Base-by-base conservation (phyloP, 345 rosid species). In the Rhodamnia rubescens region DNA sequence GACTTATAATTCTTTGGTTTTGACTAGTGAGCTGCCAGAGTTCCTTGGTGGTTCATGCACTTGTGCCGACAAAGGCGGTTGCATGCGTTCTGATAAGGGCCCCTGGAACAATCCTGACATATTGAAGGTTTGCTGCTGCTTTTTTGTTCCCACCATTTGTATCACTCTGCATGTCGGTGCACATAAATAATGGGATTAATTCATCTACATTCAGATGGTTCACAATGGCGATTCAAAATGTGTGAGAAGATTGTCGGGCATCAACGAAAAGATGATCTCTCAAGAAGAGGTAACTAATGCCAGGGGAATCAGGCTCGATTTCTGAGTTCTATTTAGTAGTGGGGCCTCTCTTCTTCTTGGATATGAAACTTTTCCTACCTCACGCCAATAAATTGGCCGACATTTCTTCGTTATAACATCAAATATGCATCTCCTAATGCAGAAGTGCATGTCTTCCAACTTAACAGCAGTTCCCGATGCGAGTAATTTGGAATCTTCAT, bases 71-170 rank as follows among this genome's bases (percentile, higher is more conserved):
- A 93, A 92, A 89, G 99, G 99, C 14, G 98, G 99, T 13, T 95
- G 99, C 53, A 92, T 97, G 98, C 93, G 93, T 54, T 95, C 98
- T 18, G 99, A 97, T 86, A 97, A 95, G 91, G 99, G 99, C 42
- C 99, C 99, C 57, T 97, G 99, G 98, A 95, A 95, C 83, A 93
- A 94, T 85, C 91, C 93, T 14, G 97, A 94, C 21, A 91, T 95
- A 84, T 74, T 95, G 74, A 93, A 91, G 94, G 99, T 95, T 51
- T 1, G 36, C 75, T 27, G 24, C 82, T 69, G 55, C 13, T 74
- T 42, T 18, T 55, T 50, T 42, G 26, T 49, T 21, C 44, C 49
- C 1, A 6, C 13, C 54, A 49, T 50, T 61, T 61, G 57, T 16
- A 74, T 29, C 44, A 22, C 61, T 2, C 29, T 55, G 7, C 84